These are phyloP conservation scores for Cercophora newfieldiana DNA, from an alignment of 495 filamentous ascomycete species.

Conservation along the genomic window DNA sequence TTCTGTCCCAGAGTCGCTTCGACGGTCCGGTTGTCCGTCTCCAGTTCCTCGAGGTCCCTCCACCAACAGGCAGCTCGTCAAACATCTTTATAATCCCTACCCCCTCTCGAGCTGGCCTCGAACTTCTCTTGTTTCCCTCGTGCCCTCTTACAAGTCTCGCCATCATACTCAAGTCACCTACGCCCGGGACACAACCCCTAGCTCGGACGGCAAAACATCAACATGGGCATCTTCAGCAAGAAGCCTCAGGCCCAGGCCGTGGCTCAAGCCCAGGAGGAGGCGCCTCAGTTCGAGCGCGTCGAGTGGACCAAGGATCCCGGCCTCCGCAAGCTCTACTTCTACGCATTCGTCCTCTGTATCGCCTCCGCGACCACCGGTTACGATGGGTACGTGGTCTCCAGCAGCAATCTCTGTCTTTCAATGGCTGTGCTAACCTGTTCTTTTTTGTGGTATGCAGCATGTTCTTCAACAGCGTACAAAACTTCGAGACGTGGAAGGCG, in stretches of 20 bases:
- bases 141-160: constrained; percentile 1
- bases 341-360: constrained; percentile 57
- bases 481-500: constrained; percentile 50
- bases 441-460: constrained; percentile 38
- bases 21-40: constrained; percentile 33
- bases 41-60: constrained; percentile 10
- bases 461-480: constrained; percentile 57
- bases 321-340: constrained; percentile 62
- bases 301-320: constrained; percentile 61
- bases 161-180: constrained; percentile 10
- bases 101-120: constrained; percentile 20
- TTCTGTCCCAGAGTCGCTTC: constrained; percentile 19
- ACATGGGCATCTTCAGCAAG: constrained; percentile 38
- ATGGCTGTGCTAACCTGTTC: constrained; percentile 17
- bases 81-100: constrained; percentile 23
- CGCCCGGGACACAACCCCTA: constrained; percentile 2
- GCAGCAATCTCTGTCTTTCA: too few relatives aligned
- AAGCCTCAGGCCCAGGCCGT: constrained; percentile 37
- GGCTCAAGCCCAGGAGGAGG: constrained; percentile 48
- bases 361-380: constrained; percentile 67
- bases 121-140: constrained; percentile 15
- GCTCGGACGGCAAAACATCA: constrained; percentile 17
- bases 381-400: constrained; percentile 52
- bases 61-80: constrained; percentile 4
- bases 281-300: constrained; percentile 59